Base-by-base conservation (phyloP, 1,139 yeast genomes). In the Pichia sp. region DNA sequence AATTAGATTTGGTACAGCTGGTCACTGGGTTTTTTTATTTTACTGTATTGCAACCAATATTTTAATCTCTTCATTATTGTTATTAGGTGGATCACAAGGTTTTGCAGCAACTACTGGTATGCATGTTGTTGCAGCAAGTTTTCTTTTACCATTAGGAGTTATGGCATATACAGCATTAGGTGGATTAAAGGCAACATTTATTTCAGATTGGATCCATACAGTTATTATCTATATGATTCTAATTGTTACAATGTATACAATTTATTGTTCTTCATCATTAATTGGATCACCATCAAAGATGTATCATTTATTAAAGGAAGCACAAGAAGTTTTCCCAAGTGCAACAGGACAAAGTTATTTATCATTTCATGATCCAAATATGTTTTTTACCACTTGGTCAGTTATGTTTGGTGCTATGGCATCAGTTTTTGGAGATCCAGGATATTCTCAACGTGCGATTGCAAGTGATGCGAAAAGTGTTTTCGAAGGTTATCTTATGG, bases 281-380 rank as follows among this genome's bases (percentile, higher is more conserved):
- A 68, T 76, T 33, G 82, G 82, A 1, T 74, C 80, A 0, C 78
- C 81, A 3, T 67, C 66, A 2, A 71, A 65, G 53, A 70, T 78
- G 72, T 74, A 71, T 65, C 78, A 75, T 6, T 61, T 77, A 18
- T 64, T 78, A 46, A 60, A 65, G 6, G 62, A 62, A 44, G 68
- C 70, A 4, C 62, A 65, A 27, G 50, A 50, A 8, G 48, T 38
- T 1, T 49, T 59, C 14, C 79, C 80, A 11, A 69, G 75, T 13
- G 69, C 57, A 70, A 70, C 30, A 80, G 82, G 3, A 69, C 77
- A 9, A 72, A 68, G 50, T 59, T 77, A 47, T 76, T 81, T 3
- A 72, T 76, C 60, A 66, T 72, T 52, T 74, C 80, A 7, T 64
- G 67, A 57, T 69, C 77, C 29, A 58, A 63, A 49, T 63, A 66